These are phyloP conservation scores for Didymella pinodella DNA, from an alignment of 2,329 filamentous ascomycete species.

Conservation along the genomic window DNA sequence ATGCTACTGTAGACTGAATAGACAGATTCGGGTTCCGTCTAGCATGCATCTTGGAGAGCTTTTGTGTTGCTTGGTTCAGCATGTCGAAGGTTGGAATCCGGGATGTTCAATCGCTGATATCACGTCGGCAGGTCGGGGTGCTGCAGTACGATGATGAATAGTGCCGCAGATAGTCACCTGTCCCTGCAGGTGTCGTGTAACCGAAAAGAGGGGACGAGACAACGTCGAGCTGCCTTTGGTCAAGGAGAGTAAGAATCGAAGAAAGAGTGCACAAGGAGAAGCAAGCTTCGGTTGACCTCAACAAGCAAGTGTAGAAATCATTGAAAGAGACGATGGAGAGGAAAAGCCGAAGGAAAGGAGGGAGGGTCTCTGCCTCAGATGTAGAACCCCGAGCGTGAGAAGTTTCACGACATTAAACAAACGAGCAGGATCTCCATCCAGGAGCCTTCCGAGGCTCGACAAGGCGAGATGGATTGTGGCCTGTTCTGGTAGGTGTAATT, in stretches of 20 bases:
- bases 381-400: conserved; percentile 23
- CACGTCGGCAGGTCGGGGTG: conserved; percentile 13
- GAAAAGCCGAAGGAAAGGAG: conserved; percentile 1
- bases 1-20: conserved; percentile 52
- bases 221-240: conserved; percentile 24
- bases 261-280: conserved; percentile 31
- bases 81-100: conserved; percentile 33
- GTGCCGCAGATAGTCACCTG: conserved; percentile 29
- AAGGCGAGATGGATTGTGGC: conserved; percentile 14
- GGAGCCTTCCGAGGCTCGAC: conserved; percentile 24
- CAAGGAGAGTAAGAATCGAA: conserved; percentile 22
- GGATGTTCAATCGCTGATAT: conserved; percentile 12
- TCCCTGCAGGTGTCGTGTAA: conserved; percentile 36
- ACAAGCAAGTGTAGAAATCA: conserved; percentile 25
- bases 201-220: conserved; percentile 23
- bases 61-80: conserved; percentile 48
- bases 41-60: conserved; percentile 54
- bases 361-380: conserved; percentile 26
- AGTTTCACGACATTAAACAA: conserved; percentile 42
- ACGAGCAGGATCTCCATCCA: conserved; percentile 39
- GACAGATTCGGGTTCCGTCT: conserved; percentile 57
- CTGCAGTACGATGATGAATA: conserved; percentile 24
- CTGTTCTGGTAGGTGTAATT: conserved; percentile 21
- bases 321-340: conserved; percentile 24
- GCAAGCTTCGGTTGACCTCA: conserved; percentile 14